phyloP scores from a whole-genome alignment of 331 rosid species.

The Stylosanthes scabra region DNA sequence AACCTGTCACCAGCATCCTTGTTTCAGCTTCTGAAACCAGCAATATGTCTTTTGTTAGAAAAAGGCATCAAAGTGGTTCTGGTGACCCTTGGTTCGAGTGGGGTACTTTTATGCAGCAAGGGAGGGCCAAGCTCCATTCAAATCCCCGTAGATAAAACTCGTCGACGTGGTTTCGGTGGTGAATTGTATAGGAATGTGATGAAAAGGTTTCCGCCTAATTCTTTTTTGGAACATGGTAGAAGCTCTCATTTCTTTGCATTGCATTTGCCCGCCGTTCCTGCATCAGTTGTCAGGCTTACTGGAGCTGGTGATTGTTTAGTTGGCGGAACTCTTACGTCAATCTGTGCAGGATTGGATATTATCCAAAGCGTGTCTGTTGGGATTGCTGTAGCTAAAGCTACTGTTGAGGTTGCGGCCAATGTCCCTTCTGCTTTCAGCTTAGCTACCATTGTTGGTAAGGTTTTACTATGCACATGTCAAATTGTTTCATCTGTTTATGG shows the following conservation, averaged over 20 bases:
- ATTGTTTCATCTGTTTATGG: neutral
- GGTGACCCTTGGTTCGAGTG: constrained; percentile 75
- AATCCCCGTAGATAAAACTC: constrained; percentile 41
- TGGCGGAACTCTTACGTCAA: constrained; percentile 71
- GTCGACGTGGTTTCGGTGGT: constrained; percentile 27
- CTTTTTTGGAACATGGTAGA: constrained; percentile 44
- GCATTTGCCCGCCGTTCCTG: constrained; percentile 83
- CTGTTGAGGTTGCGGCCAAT: constrained; percentile 75
- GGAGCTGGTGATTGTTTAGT: constrained; percentile 98
- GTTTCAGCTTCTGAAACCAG: constrained; percentile 71
- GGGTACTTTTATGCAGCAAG: constrained; percentile 75
- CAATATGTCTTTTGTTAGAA: constrained; percentile 75
- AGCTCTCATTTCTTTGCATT: constrained; percentile 63
- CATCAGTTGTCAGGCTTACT: constrained; percentile 79
- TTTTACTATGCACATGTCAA: constrained; percentile 27
- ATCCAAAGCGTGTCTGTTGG: constrained; percentile 89
- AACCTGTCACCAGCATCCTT: constrained; percentile 50
- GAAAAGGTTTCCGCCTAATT: constrained; percentile 57
- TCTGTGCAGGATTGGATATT: constrained; percentile 80
- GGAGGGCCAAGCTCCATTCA: constrained; percentile 58
- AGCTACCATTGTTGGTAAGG: constrained; percentile 65
- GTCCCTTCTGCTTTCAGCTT: constrained; percentile 66
- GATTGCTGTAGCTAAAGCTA: constrained; percentile 83
- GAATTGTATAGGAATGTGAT: constrained; percentile 51
- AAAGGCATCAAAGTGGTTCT: constrained; percentile 74